These are phyloP conservation scores for Pistacia integerrima DNA, from an alignment of 345 rosid species.

Conservation along the genomic window DNA sequence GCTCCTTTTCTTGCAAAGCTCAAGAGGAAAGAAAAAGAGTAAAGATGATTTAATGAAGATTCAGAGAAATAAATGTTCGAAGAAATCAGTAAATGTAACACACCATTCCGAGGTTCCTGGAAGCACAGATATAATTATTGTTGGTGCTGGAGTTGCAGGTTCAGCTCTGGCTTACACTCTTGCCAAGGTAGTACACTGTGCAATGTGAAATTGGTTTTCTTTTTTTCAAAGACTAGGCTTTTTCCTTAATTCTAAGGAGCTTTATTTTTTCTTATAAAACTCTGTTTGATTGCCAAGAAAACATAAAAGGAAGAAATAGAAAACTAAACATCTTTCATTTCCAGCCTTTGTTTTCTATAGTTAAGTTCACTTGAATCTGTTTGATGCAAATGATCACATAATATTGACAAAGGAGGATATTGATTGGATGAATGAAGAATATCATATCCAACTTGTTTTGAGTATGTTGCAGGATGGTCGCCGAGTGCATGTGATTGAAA, in stretches of 20 bases:
- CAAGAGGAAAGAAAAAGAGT: conserved; percentile 2
- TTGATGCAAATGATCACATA: too few species aligned
- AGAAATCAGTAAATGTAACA: conserved; percentile 1
- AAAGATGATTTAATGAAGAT: not conserved
- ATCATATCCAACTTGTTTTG: not conserved
- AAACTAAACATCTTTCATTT: too few species aligned
- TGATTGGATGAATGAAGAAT: too few species aligned
- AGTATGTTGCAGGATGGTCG: conserved; percentile 36
- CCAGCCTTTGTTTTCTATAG: too few species aligned
- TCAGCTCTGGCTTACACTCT: conserved; percentile 64
- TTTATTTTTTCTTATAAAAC: not conserved
- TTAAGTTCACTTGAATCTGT: too few species aligned
- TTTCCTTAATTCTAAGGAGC: too few species aligned
- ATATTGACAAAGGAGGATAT: too few species aligned
- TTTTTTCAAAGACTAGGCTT: too few species aligned
- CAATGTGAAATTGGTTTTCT: not conserved
- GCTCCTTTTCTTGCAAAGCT: not conserved
- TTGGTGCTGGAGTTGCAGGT: conserved; percentile 57
- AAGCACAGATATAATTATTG: conserved; percentile 38
- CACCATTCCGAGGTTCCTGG: too few species aligned
- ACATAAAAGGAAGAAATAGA: too few species aligned
- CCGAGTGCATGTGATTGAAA: conserved; percentile 6
- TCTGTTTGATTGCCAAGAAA: not conserved
- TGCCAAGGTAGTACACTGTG: conserved; percentile 36
- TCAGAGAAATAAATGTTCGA: not conserved